Conservation (phyloP, 495 filamentous ascomycete genomes). For the Penicillium lividum region DNA sequence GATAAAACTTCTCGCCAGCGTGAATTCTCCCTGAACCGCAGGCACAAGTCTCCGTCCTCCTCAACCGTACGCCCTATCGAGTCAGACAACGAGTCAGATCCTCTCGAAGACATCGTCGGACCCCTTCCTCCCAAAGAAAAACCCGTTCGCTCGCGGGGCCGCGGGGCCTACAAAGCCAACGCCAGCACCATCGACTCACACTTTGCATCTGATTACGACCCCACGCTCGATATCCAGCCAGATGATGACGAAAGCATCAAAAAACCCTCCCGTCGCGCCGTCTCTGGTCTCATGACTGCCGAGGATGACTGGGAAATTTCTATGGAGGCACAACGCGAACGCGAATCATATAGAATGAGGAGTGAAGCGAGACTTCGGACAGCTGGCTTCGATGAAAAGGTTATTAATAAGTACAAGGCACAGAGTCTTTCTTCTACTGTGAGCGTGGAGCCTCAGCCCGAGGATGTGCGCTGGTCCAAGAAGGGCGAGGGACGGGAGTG, state of each 20-base stretch:
- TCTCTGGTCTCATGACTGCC: slow-evolving; percentile 44
- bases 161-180: slow-evolving; percentile 60
- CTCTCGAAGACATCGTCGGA: slow-evolving; percentile 77
- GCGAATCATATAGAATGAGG: slow-evolving; percentile 74
- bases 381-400: slow-evolving; percentile 77
- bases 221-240: slow-evolving; percentile 64
- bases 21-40: slow-evolving; percentile 4
- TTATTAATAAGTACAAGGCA: slow-evolving; percentile 78
- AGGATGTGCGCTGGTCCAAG: slow-evolving; percentile 77
- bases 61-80: slow-evolving; percentile 5
- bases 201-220: slow-evolving; percentile 79
- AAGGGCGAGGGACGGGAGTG: slow-evolving; percentile 83
- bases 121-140: slow-evolving; percentile 61
- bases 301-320: slow-evolving; percentile 81
- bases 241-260: slow-evolving; percentile 40
- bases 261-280: slow-evolving; percentile 39
- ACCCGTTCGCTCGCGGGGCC: slow-evolving; percentile 65
- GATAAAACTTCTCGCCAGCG: slow-evolving; percentile 13
- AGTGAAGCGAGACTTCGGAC: slow-evolving; percentile 75
- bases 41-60: slow-evolving; percentile 7
- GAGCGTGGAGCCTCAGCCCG: slow-evolving; percentile 51
- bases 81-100: slow-evolving; percentile 63
- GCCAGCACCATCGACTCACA: slow-evolving; percentile 75
- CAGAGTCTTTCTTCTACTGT: slow-evolving; percentile 39
- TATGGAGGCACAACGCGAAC: slow-evolving; percentile 77